Evolutionary conservation across 1,139 yeast species (phyloP).

Genomic region (Candida sp.): DNA sequence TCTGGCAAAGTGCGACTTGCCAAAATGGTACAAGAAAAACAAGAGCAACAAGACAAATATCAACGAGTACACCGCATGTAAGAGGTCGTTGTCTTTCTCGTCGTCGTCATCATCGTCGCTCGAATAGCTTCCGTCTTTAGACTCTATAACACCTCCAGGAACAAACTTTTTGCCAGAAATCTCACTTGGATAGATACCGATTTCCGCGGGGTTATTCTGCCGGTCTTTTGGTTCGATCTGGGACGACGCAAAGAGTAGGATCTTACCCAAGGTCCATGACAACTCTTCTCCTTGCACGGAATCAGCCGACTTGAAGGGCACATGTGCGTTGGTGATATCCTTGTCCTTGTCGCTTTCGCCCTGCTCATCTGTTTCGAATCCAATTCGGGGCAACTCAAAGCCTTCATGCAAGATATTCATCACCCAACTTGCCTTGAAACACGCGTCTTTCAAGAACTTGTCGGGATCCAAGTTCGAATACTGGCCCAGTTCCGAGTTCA

Average conservation of each 20-base stretch:
- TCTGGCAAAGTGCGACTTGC: slow-evolving; percentile 18
- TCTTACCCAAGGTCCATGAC: slow-evolving; percentile 72
- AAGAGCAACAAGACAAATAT: slow-evolving; percentile 23
- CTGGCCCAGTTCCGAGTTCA: slow-evolving; percentile 53
- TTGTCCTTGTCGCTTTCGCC: slow-evolving; percentile 19
- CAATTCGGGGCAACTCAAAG: slow-evolving; percentile 70
- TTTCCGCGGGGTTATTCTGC: slow-evolving; percentile 17
- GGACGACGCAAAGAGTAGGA: slow-evolving; percentile 61
- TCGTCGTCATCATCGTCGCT: slow-evolving; percentile 26
- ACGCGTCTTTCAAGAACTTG: slow-evolving; percentile 60
- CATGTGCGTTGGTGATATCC: slow-evolving; percentile 39
- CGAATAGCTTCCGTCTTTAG: slow-evolving; percentile 8
- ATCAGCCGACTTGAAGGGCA: slow-evolving; percentile 65
- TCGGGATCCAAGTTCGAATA: slow-evolving; percentile 53
- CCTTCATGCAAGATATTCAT: slow-evolving; percentile 80
- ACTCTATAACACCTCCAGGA: slow-evolving; percentile 31
- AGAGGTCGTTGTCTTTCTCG: slow-evolving; percentile 12
- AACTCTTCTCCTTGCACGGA: slow-evolving; percentile 63
- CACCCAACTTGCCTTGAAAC: slow-evolving; percentile 88
- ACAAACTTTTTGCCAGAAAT: slow-evolving; percentile 46
- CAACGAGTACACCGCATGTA: slow-evolving; percentile 15
- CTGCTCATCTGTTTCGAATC: slow-evolving; percentile 40
- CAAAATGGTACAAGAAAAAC: slow-evolving; percentile 22
- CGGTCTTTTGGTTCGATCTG: slow-evolving; percentile 36
- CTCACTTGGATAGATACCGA: slow-evolving; percentile 61